Conservation (phyloP, 441 rosid genomes). For the Populus hybrid region DNA sequence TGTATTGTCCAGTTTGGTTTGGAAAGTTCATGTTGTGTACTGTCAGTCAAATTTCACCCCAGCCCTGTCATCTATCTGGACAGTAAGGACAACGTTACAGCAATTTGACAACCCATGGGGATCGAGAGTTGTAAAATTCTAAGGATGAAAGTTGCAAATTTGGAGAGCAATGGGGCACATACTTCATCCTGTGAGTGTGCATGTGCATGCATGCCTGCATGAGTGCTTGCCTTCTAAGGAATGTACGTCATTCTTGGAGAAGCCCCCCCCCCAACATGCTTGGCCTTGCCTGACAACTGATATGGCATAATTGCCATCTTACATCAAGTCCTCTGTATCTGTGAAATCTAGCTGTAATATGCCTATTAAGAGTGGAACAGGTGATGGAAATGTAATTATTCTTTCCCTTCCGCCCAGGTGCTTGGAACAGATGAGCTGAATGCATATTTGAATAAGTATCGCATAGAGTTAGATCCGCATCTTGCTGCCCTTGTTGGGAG, state of each 20-base stretch:
- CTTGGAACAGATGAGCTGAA: conserved; percentile 92
- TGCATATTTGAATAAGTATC: conserved; percentile 74
- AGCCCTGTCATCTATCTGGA: neutral
- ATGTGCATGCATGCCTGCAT: neutral
- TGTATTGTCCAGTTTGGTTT: neutral
- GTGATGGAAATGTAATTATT: neutral
- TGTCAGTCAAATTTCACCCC: neutral
- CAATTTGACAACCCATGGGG: neutral
- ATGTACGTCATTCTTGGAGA: neutral
- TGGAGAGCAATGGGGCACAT: neutral
- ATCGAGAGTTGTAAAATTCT: neutral
- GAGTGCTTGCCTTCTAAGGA: neutral
- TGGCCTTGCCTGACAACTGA: neutral
- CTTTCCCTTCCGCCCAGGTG: conserved; percentile 39
- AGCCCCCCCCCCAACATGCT: neutral
- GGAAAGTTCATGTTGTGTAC: neutral
- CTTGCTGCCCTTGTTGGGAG: conserved; percentile 92
- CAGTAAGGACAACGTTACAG: neutral
- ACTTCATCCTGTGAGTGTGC: neutral
- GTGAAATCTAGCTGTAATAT: neutral
- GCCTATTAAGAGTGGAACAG: conserved; percentile 1
- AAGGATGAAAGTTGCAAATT: neutral
- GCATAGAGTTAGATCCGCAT: conserved; percentile 85
- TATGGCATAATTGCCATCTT: neutral
- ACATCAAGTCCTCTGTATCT: neutral